Percentiles rank a stretch among this genome's conserved stretches.
Conservation (phyloP, 1,284 basidiomycete genomes). For the Melanopsichium pennsylvanicum region DNA sequence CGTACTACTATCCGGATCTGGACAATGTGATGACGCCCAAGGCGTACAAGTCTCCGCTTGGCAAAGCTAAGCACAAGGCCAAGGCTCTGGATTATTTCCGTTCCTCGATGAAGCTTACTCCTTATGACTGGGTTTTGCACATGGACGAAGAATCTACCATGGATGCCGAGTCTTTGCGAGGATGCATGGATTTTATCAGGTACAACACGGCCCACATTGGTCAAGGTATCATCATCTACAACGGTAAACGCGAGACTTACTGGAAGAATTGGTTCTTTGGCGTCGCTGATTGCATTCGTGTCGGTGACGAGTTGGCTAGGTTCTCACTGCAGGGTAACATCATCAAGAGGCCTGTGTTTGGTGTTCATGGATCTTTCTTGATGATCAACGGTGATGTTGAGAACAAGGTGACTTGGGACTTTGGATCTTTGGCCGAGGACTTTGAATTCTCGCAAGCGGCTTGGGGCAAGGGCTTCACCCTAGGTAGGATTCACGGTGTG, state of each 20-base stretch:
- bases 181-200: slow-evolving; percentile 67
- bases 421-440: slow-evolving; percentile 66
- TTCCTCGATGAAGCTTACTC: slow-evolving; percentile 66
- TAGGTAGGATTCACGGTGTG: slow-evolving; percentile 67
- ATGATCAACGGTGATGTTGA: slow-evolving; percentile 68
- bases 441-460: slow-evolving; percentile 68
- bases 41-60: slow-evolving; percentile 66
- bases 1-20: slow-evolving; percentile 67
- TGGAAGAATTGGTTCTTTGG: slow-evolving; percentile 68
- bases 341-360: slow-evolving; percentile 67
- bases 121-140: slow-evolving; percentile 68
- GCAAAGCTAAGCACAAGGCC: slow-evolving; percentile 68
- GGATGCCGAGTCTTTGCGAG: slow-evolving; percentile 66
- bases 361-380: slow-evolving; percentile 68
- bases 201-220: slow-evolving; percentile 67
- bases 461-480: slow-evolving; percentile 67
- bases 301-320: slow-evolving; percentile 68
- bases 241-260: slow-evolving; percentile 66
- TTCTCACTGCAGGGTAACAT: slow-evolving; percentile 67
- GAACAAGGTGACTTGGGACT: slow-evolving; percentile 67
- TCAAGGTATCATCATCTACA: slow-evolving; percentile 68
- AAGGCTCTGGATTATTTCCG: slow-evolving; percentile 68
- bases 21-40: slow-evolving; percentile 68
- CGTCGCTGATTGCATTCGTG: slow-evolving; percentile 68
- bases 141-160: slow-evolving; percentile 68